A percentile compares a stretch with the other conserved stretches of the same genome.
These are phyloP conservation scores for Fusarium nygamai DNA, from an alignment of 2,329 filamentous ascomycete genomes.

Conservation along the genomic window DNA sequence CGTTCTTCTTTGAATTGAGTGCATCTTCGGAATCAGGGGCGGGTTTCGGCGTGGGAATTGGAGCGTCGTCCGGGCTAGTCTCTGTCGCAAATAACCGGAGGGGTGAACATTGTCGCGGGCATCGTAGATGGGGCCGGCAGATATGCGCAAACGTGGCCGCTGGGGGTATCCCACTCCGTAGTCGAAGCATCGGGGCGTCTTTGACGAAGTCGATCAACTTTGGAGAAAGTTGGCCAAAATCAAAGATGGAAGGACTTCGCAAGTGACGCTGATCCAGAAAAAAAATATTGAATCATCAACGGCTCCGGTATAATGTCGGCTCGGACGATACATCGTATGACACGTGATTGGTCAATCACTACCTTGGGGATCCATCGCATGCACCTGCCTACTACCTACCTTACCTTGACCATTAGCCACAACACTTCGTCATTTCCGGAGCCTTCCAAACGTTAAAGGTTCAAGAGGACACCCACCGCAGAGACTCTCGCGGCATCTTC, in stretches of 20 bases:
- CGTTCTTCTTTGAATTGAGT: not conserved
- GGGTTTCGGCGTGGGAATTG: not conserved
- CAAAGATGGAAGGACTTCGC: not conserved
- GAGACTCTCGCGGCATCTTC: conserved; percentile 29
- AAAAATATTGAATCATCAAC: conserved; percentile 27
- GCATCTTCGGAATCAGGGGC: not conserved
- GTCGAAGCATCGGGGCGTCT: conserved; percentile 45
- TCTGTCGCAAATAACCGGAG: conserved; percentile 29
- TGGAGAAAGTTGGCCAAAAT: conserved; percentile 8
- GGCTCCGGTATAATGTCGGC: conserved; percentile 31
- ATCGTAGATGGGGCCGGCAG: conserved; percentile 8
- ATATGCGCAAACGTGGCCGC: conserved; percentile 21
- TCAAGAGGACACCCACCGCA: conserved; percentile 30
- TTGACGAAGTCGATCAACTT: conserved; percentile 7
- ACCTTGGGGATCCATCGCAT: conserved; percentile 1
- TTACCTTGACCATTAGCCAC: not conserved
- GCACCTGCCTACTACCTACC: not conserved
- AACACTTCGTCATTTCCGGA: conserved; percentile 35
- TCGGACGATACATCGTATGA: not conserved
- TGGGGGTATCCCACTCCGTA: conserved; percentile 28
- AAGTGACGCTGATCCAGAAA: conserved; percentile 2
- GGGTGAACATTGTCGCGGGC: conserved; percentile 7
- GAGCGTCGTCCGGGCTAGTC: not conserved
- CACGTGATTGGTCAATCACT: conserved; percentile 35
- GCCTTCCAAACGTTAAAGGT: conserved; percentile 6